Percentiles rank a stretch among this genome's conserved stretches.
Evolutionary conservation across 2,329 filamentous ascomycete genomes (phyloP).

Genomic region (Fusarium phyllophilum): DNA sequence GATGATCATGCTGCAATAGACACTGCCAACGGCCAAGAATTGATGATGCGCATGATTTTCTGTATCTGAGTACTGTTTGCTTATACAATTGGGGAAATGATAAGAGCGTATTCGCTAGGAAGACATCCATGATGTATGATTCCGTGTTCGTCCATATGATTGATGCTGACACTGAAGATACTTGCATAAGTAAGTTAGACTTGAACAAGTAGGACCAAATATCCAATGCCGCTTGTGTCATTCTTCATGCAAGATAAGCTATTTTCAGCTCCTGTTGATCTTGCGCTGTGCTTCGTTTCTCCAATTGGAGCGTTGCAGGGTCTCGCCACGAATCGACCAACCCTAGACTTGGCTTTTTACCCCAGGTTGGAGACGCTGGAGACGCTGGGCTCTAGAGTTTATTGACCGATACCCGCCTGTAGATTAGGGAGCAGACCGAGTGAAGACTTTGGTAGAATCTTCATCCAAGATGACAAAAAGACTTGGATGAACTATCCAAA

Average conservation of each 20-base stretch:
- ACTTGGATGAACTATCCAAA: not conserved
- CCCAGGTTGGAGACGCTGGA: slow-evolving; percentile 17
- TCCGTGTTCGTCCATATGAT: not conserved
- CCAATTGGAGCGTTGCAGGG: slow-evolving; percentile 2
- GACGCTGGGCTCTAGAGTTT: not conserved
- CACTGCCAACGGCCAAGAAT: slow-evolving; percentile 19
- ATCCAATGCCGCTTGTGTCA: not conserved
- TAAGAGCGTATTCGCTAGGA: not conserved
- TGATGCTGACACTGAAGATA: not conserved
- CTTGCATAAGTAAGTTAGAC: not conserved
- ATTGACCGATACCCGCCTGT: slow-evolving; percentile 9
- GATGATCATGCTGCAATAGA: slow-evolving; percentile 16
- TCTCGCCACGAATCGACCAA: slow-evolving; percentile 1
- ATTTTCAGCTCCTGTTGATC: slow-evolving; percentile 4
- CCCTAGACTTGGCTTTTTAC: slow-evolving; percentile 25
- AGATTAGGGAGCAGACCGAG: not conserved
- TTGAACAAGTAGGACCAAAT: not conserved
- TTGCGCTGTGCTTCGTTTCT: slow-evolving; percentile 18
- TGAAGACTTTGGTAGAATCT: not conserved
- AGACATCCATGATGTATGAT: not conserved
- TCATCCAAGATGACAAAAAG: not conserved
- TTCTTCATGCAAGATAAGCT: not conserved
- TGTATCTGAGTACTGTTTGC: not conserved
- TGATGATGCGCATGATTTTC: not conserved
- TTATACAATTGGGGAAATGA: not conserved